Percentiles rank a stretch among this genome's conserved stretches.
These are phyloP conservation scores for Conticribra weissflogii DNA, from an alignment of 108 stramenopile genomes.

Conservation along the genomic window DNA sequence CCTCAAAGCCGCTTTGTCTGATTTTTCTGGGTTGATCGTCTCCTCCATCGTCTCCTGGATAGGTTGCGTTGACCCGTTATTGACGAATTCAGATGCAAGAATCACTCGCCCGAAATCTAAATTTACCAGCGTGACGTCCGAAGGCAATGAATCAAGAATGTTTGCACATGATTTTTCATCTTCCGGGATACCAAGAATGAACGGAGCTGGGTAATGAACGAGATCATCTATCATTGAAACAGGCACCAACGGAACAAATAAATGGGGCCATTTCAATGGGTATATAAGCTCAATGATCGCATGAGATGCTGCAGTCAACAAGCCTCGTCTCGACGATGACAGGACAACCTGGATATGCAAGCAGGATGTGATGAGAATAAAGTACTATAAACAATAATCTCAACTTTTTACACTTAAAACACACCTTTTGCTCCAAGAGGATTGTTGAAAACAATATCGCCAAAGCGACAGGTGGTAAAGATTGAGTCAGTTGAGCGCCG, in stretches of 20 bases:
- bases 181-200: slow-evolving; percentile 77
- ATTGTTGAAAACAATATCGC: slow-evolving; percentile 73
- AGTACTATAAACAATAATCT: not conserved
- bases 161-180: slow-evolving; percentile 66
- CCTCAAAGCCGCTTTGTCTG: slow-evolving; percentile 56
- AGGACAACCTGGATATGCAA: slow-evolving; percentile 57
- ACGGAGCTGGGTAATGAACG: slow-evolving; percentile 89
- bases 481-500: slow-evolving; percentile 62
- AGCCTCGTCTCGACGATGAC: slow-evolving; percentile 72
- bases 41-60: slow-evolving; percentile 22
- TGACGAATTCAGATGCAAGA: slow-evolving; percentile 66
- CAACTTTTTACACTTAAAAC: not conserved
- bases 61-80: slow-evolving; percentile 43
- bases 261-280: slow-evolving; percentile 82
- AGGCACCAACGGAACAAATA: slow-evolving; percentile 80
- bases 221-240: slow-evolving; percentile 77
- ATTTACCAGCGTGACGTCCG: slow-evolving; percentile 86
- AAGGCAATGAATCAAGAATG: slow-evolving; percentile 68
- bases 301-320: slow-evolving; percentile 64
- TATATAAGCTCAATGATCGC: slow-evolving; percentile 59
- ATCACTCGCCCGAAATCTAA: slow-evolving; percentile 89
- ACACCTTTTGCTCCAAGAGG: slow-evolving; percentile 81
- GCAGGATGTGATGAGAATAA: not conserved
- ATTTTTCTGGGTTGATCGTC: too few relatives aligned
- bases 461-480: slow-evolving; percentile 76